phyloP scores from a whole-genome alignment of 768 basidiomycete genomes.

The Lentinula detonsa region DNA sequence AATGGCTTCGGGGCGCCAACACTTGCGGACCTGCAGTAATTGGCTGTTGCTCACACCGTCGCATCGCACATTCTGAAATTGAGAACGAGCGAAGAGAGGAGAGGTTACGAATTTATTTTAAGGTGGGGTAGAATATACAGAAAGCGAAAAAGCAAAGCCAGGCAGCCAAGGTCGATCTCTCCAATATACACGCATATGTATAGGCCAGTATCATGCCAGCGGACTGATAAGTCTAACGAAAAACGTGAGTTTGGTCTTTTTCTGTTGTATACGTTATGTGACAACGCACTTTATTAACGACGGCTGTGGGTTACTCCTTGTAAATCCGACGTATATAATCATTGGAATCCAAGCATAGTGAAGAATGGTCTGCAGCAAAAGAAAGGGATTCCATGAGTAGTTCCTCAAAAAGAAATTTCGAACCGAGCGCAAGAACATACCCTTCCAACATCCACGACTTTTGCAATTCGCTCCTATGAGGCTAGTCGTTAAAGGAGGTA shows the following conservation, averaged over 20 bases:
- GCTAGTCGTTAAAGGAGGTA: neutral
- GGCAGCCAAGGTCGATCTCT: too few species aligned
- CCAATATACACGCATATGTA: too few species aligned
- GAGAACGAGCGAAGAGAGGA: neutral
- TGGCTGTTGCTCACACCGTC: too few species aligned
- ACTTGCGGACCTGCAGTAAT: too few species aligned
- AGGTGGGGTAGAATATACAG: neutral
- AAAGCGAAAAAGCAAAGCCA: too few species aligned
- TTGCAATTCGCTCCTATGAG: slow-evolving; percentile 72
- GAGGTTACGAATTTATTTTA: neutral
- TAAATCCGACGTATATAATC: slow-evolving; percentile 94
- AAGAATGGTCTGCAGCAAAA: slow-evolving; percentile 60
- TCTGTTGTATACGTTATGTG: neutral
- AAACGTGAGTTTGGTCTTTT: neutral
- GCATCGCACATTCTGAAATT: neutral
- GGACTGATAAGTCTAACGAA: slow-evolving; percentile 83
- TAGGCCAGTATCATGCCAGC: slow-evolving; percentile 54
- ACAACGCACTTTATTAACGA: slow-evolving; percentile 86
- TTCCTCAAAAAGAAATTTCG: neutral
- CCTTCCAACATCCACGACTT: slow-evolving; percentile 74
- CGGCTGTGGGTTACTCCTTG: slow-evolving; percentile 87
- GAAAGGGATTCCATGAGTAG: neutral
- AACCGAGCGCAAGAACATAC: slow-evolving; percentile 37
- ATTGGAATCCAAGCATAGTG: slow-evolving; percentile 97
- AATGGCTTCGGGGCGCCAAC: too few species aligned